Evolutionary conservation across 768 basidiomycete species (phyloP), one percentile per base, ranked within the genome.

Genomic region (Lactarius hengduanensis): DNA sequence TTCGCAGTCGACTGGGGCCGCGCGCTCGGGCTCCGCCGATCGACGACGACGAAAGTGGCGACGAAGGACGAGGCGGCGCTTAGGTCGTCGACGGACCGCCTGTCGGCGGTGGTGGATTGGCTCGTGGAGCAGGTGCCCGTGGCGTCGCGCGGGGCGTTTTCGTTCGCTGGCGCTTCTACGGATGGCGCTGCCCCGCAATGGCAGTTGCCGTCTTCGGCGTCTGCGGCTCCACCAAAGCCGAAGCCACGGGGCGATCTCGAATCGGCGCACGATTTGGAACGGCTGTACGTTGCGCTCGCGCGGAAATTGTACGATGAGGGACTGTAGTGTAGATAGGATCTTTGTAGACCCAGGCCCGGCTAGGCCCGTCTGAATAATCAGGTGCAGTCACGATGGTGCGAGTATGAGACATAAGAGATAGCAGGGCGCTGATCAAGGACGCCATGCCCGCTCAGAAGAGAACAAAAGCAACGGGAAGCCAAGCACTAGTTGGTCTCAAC

Each of bases 261-360:
- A 61, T 83, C 82, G 64, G 90, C 90, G 77, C 83, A 84, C 71
- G 91, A 94, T 73, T 77, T 98, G 73, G 94, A 96, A 74, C 79
- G 88, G 71, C 92, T 99, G 76, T 96, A 96, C 75, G 82, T 97
- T 40, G 92, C 95, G 7, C 76, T 98, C 55, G 86, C 91, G 69
- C 84, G 90, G 76, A 96, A 93, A 78, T 77, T 99, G 78, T 94
- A 95, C 71, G 91, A 98, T 65, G 94, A 97, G 74, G 96, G 96
- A 13, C 77, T 95, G 73, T 97, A 78, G 15, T 22, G 32, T 13
- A 16, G 45, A 56, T 32, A 38, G 36, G 36, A 38, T 45, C 43
- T 45, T 45, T 22, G 47, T 26, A 38, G 36, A 38, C 36, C 50
- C 50, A 53, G 50, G 22, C 50, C 50, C 11, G 50, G 50, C 50